phyloP scores from a whole-genome alignment of 140 eudicot species.

The Anethum foeniculum region DNA sequence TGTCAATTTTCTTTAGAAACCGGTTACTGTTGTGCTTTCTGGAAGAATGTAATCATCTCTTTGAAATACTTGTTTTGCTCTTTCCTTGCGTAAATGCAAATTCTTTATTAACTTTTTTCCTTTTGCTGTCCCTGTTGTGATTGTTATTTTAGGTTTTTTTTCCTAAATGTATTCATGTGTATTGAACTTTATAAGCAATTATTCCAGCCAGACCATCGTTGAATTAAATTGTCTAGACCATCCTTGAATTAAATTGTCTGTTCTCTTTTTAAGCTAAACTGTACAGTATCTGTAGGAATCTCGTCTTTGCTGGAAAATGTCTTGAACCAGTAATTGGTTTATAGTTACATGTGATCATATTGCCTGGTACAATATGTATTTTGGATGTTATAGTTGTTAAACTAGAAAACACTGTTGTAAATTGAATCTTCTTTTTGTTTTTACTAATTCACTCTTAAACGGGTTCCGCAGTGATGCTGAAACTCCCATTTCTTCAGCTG shows the following conservation, averaged over 20 bases:
- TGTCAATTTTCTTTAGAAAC: background rate
- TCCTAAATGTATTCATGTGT: background rate
- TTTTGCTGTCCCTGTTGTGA: background rate
- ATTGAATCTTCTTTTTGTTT: background rate
- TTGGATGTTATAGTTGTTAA: background rate
- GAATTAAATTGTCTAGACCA: background rate
- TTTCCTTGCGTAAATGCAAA: background rate
- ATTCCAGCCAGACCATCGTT: background rate
- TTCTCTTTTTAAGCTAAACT: background rate
- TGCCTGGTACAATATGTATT: background rate
- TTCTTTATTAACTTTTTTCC: background rate
- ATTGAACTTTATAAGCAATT: background rate
- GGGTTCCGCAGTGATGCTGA: slow-evolving; percentile 51
- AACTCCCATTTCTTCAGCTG: slow-evolving; percentile 65
- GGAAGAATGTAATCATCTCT: background rate
- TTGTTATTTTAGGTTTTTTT: background rate
- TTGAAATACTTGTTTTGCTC: background rate
- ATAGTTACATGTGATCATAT: too few species aligned
- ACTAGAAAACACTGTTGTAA: too few species aligned
- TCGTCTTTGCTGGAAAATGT: background rate
- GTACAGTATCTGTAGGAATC: background rate
- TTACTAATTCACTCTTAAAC: slow-evolving; percentile 4
- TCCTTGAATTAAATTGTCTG: background rate
- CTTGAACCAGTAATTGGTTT: background rate
- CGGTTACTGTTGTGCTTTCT: background rate